A percentile compares a stretch with the other conserved stretches of the same genome.
phyloP scores from a whole-genome alignment of 2,329 filamentous ascomycete genomes.

The Diaporthe destruens region DNA sequence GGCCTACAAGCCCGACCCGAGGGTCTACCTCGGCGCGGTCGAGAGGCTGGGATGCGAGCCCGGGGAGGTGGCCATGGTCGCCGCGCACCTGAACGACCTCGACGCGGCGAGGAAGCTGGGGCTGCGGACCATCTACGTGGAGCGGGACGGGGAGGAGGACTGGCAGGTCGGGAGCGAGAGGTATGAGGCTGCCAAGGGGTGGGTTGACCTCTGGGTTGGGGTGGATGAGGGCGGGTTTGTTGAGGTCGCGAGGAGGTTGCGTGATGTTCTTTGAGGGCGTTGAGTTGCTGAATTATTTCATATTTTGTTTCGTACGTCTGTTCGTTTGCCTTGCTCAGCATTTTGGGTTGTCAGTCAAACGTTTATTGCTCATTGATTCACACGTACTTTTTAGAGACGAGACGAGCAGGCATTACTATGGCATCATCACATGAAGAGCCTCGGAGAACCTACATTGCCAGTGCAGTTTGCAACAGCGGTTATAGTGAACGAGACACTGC shows the following conservation, averaged over 20 bases:
- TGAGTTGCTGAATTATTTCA: background rate
- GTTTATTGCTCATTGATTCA: background rate
- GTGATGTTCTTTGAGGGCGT: background rate
- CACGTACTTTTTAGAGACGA: background rate
- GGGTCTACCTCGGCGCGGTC: slow-evolving; percentile 77
- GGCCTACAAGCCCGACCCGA: slow-evolving; percentile 79
- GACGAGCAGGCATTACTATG: background rate
- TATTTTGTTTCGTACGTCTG: background rate
- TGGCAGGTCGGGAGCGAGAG: slow-evolving; percentile 65
- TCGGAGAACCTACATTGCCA: background rate
- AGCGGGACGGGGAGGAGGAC: slow-evolving; percentile 74
- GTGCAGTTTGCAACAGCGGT: background rate
- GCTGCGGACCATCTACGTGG: slow-evolving; percentile 80
- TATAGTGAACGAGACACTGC: background rate
- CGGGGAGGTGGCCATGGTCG: slow-evolving; percentile 79
- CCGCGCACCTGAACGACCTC: slow-evolving; percentile 79
- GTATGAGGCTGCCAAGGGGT: slow-evolving; percentile 65
- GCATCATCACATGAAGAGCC: background rate
- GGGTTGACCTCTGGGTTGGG: slow-evolving; percentile 75
- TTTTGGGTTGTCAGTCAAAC: background rate
- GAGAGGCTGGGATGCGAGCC: slow-evolving; percentile 67
- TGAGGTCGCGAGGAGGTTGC: slow-evolving; percentile 62
- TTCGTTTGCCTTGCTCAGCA: background rate
- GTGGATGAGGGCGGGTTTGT: slow-evolving; percentile 63
- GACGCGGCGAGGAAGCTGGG: slow-evolving; percentile 74